Conservation (phyloP, 2,329 filamentous ascomycete species). For the Ciborinia camelliae region DNA sequence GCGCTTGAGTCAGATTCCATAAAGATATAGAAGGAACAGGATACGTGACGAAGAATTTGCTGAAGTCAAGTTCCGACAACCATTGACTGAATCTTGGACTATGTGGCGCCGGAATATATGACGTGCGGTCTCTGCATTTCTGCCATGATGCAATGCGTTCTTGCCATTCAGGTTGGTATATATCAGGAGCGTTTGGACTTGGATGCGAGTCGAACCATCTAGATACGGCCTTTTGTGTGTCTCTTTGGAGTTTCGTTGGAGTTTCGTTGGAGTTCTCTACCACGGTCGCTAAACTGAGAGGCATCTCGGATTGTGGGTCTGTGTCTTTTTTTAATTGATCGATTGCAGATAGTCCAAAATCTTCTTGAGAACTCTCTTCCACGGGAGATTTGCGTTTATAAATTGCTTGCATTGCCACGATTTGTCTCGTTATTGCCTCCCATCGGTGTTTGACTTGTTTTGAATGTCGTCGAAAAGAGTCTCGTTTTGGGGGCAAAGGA, state of each 20-base stretch:
- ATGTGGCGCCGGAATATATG: background rate
- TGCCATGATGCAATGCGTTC: conserved; percentile 6
- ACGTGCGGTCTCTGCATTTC: background rate
- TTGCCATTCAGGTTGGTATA: background rate
- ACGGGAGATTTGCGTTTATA: background rate
- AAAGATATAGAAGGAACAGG: background rate
- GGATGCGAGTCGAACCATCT: background rate
- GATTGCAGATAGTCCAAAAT: background rate
- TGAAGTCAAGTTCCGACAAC: background rate
- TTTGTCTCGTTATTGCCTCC: background rate
- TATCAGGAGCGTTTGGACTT: background rate
- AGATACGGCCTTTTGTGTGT: background rate
- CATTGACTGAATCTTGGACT: background rate
- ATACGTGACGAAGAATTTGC: background rate
- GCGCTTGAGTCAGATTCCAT: background rate
- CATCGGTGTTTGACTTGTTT: background rate
- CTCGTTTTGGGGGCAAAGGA: background rate
- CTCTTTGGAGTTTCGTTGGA: background rate
- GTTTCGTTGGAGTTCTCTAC: background rate
- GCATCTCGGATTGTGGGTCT: background rate
- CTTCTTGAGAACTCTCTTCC: background rate
- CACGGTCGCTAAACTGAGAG: background rate
- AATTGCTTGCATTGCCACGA: background rate
- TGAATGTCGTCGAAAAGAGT: too few relatives aligned
- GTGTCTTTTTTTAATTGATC: background rate